Evolutionary conservation across 2,329 filamentous ascomycete species (phyloP).

Genomic region (Colletotrichum sp.): DNA sequence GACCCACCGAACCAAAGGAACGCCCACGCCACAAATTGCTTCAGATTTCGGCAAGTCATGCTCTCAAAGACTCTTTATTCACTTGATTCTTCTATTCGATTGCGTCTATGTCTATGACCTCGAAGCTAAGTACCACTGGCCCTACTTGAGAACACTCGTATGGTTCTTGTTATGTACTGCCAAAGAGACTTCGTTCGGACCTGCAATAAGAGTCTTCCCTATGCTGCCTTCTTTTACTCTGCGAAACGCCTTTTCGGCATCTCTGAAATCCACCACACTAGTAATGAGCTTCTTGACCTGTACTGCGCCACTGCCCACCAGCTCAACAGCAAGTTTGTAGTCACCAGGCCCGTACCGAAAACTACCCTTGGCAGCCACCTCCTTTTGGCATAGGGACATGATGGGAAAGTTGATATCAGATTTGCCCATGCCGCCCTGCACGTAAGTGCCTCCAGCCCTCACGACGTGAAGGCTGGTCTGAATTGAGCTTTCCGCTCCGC

Average conservation of each 20-base stretch:
- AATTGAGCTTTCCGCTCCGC: conserved; percentile 79
- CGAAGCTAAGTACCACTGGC: fast-evolving
- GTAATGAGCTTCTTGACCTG: conserved; percentile 85
- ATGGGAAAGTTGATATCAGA: conserved; percentile 90
- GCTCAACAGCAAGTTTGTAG: conserved; percentile 81
- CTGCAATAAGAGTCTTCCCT: conserved; percentile 72
- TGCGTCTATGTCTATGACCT: fast-evolving
- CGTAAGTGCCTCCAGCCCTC: conserved; percentile 74
- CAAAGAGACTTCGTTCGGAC: conserved; percentile 57
- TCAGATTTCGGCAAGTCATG: fast-evolving
- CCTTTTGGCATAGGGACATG: conserved; percentile 87
- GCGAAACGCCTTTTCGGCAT: conserved; percentile 86
- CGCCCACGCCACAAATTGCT: fast-evolving
- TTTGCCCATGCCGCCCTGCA: conserved; percentile 91
- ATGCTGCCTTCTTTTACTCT: conserved; percentile 85
- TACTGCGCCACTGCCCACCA: conserved; percentile 76
- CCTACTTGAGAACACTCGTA: neutral
- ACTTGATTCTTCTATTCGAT: fast-evolving
- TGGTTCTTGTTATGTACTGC: neutral
- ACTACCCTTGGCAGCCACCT: conserved; percentile 83
- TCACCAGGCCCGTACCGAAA: conserved; percentile 92
- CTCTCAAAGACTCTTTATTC: fast-evolving
- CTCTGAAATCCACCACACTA: conserved; percentile 75
- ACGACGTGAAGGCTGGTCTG: conserved; percentile 76
- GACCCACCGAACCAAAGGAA: fast-evolving